Conservation (phyloP, 495 filamentous ascomycete genomes). For the Tuber indicum region DNA sequence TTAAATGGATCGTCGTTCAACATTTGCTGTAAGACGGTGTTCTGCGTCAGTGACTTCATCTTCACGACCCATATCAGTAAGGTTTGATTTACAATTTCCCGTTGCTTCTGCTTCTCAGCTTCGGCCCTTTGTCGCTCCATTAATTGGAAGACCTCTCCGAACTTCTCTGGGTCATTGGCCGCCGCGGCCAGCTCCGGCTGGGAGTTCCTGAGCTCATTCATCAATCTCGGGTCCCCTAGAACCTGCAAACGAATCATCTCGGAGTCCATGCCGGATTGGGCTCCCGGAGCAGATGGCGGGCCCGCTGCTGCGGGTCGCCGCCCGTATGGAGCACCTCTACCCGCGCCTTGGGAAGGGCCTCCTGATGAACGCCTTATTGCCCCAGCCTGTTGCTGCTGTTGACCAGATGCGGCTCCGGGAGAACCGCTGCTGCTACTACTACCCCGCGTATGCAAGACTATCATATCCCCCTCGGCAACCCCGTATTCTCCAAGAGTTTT, state of each 20-base stretch:
- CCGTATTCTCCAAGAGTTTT: slow-evolving; percentile 76
- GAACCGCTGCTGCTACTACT: slow-evolving; percentile 42
- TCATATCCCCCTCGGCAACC: slow-evolving; percentile 85
- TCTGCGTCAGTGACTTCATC: slow-evolving; percentile 15
- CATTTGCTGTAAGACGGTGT: slow-evolving; percentile 39
- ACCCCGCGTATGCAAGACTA: slow-evolving; percentile 68
- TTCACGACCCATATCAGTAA: background rate
- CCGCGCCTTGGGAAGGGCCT: slow-evolving; percentile 7
- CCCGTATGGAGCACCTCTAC: slow-evolving; percentile 21
- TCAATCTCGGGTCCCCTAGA: slow-evolving; percentile 66
- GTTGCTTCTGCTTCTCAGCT: slow-evolving; percentile 63
- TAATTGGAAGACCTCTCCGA: slow-evolving; percentile 60
- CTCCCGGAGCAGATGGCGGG: background rate
- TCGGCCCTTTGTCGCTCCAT: slow-evolving; percentile 63
- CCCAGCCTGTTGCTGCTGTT: slow-evolving; percentile 44
- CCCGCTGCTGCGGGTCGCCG: slow-evolving; percentile 12
- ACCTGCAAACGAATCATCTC: slow-evolving; percentile 77
- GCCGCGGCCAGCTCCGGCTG: slow-evolving; percentile 69
- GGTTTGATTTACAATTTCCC: slow-evolving; percentile 53
- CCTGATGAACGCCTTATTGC: slow-evolving; percentile 21
- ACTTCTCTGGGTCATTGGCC: slow-evolving; percentile 70
- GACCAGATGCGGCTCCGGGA: slow-evolving; percentile 33
- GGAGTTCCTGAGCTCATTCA: slow-evolving; percentile 59
- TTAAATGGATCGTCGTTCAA: slow-evolving; percentile 92
- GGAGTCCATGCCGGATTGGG: slow-evolving; percentile 54